Percentiles rank a stretch among this genome's conserved stretches.
Evolutionary conservation across 2,329 filamentous ascomycete species (phyloP).

Genomic region (Penicillium sp.): DNA sequence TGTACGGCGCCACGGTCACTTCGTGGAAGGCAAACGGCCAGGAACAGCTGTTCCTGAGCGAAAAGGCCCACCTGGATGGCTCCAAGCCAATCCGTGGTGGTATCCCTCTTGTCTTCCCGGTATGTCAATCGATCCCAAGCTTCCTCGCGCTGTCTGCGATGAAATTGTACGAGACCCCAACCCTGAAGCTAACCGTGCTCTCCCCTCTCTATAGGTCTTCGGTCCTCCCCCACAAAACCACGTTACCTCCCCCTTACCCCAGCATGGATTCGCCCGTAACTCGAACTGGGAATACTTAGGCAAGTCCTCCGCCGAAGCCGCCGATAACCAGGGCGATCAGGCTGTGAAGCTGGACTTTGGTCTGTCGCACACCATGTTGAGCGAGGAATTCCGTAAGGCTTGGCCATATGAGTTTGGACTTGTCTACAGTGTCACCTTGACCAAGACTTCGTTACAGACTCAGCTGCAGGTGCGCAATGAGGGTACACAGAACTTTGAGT

Average conservation of each 20-base stretch:
- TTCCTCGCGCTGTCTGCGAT: neutral
- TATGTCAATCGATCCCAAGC: constrained; percentile 47
- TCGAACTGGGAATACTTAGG: constrained; percentile 87
- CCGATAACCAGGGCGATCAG: constrained; percentile 51
- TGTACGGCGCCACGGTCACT: constrained; percentile 89
- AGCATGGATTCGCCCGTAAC: constrained; percentile 93
- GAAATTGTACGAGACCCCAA: neutral
- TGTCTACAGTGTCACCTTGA: constrained; percentile 88
- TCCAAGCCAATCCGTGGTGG: constrained; percentile 88
- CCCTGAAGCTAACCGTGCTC: neutral
- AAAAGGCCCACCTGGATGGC: constrained; percentile 78
- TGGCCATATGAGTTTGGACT: constrained; percentile 90
- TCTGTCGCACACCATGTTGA: constrained; percentile 71
- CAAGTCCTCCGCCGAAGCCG: constrained; percentile 44
- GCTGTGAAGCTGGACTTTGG: constrained; percentile 96
- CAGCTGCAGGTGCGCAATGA: constrained; percentile 87
- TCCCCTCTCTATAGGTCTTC: constrained; percentile 63
- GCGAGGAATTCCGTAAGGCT: constrained; percentile 64
- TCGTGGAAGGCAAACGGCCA: constrained; percentile 83
- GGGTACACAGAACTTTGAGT: constrained; percentile 79
- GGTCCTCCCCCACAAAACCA: constrained; percentile 76
- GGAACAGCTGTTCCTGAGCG: constrained; percentile 86
- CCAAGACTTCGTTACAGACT: constrained; percentile 72
- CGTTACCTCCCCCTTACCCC: constrained; percentile 76
- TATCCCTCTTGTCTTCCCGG: constrained; percentile 90